A percentile compares a stretch with the other conserved stretches of the same genome.
Conservation (phyloP, 2,329 filamentous ascomycete genomes). For the Ilyonectria destructans region DNA sequence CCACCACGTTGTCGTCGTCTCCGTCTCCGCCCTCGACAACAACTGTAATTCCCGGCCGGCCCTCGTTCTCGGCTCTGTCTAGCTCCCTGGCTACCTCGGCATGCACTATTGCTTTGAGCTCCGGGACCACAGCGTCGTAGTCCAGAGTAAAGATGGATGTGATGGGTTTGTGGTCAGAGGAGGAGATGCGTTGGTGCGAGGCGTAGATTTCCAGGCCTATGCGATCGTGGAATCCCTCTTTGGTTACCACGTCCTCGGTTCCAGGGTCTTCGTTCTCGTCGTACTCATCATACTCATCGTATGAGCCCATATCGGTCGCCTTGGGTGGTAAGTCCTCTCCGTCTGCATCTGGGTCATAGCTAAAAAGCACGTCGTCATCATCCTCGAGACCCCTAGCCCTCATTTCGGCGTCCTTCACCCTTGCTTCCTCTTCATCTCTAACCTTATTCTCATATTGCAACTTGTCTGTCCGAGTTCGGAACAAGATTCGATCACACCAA, state of each 20-base stretch:
- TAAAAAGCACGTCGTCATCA: conserved; percentile 89
- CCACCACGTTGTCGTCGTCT: conserved; percentile 71
- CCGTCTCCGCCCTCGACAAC: conserved; percentile 76
- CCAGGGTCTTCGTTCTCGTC: conserved; percentile 64
- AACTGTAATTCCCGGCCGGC: conserved; percentile 85
- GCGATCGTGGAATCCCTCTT: conserved; percentile 71
- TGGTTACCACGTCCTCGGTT: conserved; percentile 68
- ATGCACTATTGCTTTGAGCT: conserved; percentile 87
- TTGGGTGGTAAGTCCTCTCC: conserved; percentile 59
- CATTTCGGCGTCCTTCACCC: conserved; percentile 88
- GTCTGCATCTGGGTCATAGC: conserved; percentile 90
- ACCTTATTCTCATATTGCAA: conserved; percentile 75
- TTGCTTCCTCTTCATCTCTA: conserved; percentile 77
- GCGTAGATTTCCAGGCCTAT: conserved; percentile 79
- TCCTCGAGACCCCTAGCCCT: conserved; percentile 84
- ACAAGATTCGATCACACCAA: conserved; percentile 97
- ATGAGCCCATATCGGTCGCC: conserved; percentile 37
- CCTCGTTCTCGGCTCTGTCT: conserved; percentile 93
- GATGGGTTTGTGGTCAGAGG: conserved; percentile 96
- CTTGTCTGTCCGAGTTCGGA: conserved; percentile 81
- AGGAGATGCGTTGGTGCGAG: conserved; percentile 90
- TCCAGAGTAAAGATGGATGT: conserved; percentile 86
- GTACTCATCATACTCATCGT: conserved; percentile 75
- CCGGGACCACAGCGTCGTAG: conserved; percentile 89
- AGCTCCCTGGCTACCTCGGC: conserved; percentile 90